Evolutionary conservation across 768 basidiomycete genomes (phyloP).

Genomic region (Trametes meyenii): DNA sequence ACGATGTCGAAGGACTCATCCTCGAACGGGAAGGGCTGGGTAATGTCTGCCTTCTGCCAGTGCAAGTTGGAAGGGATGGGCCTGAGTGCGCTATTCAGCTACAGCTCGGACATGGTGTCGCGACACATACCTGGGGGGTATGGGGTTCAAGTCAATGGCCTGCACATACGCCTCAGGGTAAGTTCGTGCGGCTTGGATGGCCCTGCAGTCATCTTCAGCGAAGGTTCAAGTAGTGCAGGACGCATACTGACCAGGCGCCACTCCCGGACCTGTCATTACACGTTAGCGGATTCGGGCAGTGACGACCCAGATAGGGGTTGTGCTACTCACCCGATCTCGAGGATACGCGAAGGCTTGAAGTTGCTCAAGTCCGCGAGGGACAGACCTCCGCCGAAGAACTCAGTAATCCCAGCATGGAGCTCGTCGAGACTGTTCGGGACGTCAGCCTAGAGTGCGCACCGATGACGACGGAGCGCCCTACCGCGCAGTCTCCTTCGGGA

Average conservation of each 20-base stretch:
- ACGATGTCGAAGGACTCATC: conserved; percentile 30
- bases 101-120: background rate
- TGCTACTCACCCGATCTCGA: background rate
- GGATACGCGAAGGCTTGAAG: background rate
- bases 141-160: background rate
- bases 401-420: background rate
- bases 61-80: conserved; percentile 26
- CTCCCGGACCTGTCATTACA: background rate
- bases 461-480: background rate
- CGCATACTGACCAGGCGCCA: background rate
- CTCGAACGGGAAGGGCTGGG: conserved; percentile 28
- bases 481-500: background rate
- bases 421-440: background rate
- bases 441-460: background rate
- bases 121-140: background rate
- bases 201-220: background rate
- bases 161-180: background rate
- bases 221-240: background rate
- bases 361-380: background rate
- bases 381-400: background rate
- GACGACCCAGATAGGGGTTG: too few species aligned
- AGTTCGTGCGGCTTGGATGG: background rate
- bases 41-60: conserved; percentile 25
- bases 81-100: background rate
- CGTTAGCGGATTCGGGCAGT: background rate